These are phyloP conservation scores for Byssoonygena ceratinophila DNA, from an alignment of 2,329 filamentous ascomycete genomes.

Conservation along the genomic window DNA sequence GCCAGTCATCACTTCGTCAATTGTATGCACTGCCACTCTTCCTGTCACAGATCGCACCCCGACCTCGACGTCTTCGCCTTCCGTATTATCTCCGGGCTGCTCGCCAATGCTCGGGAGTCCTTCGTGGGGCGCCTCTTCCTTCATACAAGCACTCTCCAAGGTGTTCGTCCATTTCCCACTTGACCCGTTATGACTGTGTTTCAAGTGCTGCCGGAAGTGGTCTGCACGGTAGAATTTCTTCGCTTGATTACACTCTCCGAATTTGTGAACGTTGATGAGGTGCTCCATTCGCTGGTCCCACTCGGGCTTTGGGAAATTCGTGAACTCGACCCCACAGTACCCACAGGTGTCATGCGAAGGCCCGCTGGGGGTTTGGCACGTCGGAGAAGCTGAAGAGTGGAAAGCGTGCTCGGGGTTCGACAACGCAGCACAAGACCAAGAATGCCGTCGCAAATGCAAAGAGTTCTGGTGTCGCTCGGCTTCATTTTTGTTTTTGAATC, in stretches of 20 bases:
- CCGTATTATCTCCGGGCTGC: slow-evolving; percentile 15
- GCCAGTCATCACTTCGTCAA: slow-evolving; percentile 12
- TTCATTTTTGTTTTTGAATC: slow-evolving; percentile 99
- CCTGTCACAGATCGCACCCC: neutral
- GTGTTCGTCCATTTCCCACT: slow-evolving; percentile 99
- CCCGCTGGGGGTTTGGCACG: slow-evolving; percentile 27
- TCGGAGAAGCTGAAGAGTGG: slow-evolving; percentile 57
- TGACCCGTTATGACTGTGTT: slow-evolving; percentile 91
- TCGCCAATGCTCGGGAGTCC: slow-evolving; percentile 21
- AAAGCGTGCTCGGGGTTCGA: slow-evolving; percentile 68
- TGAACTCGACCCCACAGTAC: slow-evolving; percentile 89
- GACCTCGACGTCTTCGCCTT: neutral
- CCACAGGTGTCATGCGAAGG: slow-evolving; percentile 63
- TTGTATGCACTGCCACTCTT: slow-evolving; percentile 3
- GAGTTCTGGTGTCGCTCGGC: slow-evolving; percentile 94
- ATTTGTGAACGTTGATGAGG: slow-evolving; percentile 86
- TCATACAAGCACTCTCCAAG: slow-evolving; percentile 92
- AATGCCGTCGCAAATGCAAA: slow-evolving; percentile 80
- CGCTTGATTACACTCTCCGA: slow-evolving; percentile 91
- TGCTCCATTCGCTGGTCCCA: slow-evolving; percentile 83
- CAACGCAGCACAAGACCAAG: slow-evolving; percentile 91
- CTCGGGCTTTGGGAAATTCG: slow-evolving; percentile 62
- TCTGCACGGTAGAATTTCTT: slow-evolving; percentile 98
- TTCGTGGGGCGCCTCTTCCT: slow-evolving; percentile 53
- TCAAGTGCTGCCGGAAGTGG: slow-evolving; percentile 95